A percentile compares a stretch with the other conserved stretches of the same genome.
Conservation (phyloP, 768 basidiomycete species). For the Podaxis carcinomalis region DNA sequence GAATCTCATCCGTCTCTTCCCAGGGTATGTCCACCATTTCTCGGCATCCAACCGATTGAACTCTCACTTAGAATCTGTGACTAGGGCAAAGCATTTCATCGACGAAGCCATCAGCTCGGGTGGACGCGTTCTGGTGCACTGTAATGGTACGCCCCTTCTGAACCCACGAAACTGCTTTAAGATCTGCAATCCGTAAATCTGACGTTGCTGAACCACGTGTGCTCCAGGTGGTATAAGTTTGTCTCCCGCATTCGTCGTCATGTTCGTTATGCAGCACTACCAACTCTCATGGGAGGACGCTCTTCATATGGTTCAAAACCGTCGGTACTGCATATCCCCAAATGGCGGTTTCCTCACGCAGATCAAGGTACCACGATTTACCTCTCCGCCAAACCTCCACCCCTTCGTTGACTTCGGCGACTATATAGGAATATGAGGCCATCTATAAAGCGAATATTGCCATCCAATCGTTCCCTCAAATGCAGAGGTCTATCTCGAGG, state of each 20-base stretch:
- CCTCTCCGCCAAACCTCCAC: neutral
- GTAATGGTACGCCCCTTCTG: conserved; percentile 58
- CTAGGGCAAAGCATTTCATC: conserved; percentile 75
- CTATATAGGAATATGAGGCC: conserved; percentile 80
- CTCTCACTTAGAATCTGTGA: neutral
- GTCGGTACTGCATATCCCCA: conserved; percentile 91
- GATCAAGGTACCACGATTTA: conserved; percentile 60
- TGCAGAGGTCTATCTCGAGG: conserved; percentile 41
- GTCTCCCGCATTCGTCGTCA: conserved; percentile 86
- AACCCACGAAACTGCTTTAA: neutral
- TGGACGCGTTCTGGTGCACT: conserved; percentile 83
- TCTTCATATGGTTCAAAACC: conserved; percentile 82
- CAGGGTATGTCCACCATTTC: conserved; percentile 45
- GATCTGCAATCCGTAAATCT: neutral
- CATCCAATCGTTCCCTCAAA: conserved; percentile 52
- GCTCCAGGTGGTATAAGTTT: conserved; percentile 76
- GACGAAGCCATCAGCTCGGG: conserved; percentile 56
- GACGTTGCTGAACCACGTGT: neutral
- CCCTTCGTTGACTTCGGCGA: neutral
- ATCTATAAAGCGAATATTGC: conserved; percentile 81
- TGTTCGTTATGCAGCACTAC: conserved; percentile 89
- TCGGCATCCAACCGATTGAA: neutral
- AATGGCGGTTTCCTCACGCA: conserved; percentile 90
- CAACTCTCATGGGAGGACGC: conserved; percentile 86
- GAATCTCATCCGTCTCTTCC: conserved; percentile 89